Percentiles rank a stretch among this genome's conserved stretches.
These are phyloP conservation scores for Leonotis leonurus DNA, from an alignment of 257 asterid genomes.

Conservation along the genomic window DNA sequence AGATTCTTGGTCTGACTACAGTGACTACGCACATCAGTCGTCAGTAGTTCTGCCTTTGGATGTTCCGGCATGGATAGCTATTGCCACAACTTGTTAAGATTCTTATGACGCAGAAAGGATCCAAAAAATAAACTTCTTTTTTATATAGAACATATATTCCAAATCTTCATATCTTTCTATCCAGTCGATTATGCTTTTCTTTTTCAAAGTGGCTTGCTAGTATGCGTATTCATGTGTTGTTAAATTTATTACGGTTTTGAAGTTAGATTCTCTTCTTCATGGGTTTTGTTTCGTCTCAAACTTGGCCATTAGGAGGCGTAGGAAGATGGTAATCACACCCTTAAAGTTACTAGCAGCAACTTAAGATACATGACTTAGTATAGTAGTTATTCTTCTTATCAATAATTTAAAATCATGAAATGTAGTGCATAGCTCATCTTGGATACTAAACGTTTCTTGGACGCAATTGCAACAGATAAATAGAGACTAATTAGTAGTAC, in stretches of 20 bases:
- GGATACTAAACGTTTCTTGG: too few species aligned
- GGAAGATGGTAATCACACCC: background rate
- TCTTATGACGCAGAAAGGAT: background rate
- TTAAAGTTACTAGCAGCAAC: background rate
- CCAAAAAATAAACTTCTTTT: background rate
- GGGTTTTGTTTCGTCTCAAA: background rate
- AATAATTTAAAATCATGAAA: background rate
- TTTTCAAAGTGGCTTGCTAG: background rate
- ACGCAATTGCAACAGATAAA: too few species aligned
- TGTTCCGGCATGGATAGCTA: constrained; percentile 1
- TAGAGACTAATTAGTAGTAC: background rate
- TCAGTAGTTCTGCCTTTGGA: background rate
- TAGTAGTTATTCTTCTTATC: background rate
- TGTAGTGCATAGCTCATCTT: constrained; percentile 3
- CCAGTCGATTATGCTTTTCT: background rate
- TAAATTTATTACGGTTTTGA: background rate
- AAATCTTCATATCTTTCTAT: background rate
- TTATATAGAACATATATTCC: background rate
- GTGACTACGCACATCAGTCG: too few species aligned
- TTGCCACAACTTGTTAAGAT: constrained; percentile 17
- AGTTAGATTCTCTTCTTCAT: background rate
- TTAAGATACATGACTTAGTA: background rate
- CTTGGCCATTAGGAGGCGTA: background rate
- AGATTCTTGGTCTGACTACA: constrained; percentile 2
- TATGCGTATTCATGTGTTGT: background rate